Percentiles rank a stretch among this genome's conserved stretches.
Conservation (phyloP, 768 basidiomycete genomes). For the Boletus sp. region DNA sequence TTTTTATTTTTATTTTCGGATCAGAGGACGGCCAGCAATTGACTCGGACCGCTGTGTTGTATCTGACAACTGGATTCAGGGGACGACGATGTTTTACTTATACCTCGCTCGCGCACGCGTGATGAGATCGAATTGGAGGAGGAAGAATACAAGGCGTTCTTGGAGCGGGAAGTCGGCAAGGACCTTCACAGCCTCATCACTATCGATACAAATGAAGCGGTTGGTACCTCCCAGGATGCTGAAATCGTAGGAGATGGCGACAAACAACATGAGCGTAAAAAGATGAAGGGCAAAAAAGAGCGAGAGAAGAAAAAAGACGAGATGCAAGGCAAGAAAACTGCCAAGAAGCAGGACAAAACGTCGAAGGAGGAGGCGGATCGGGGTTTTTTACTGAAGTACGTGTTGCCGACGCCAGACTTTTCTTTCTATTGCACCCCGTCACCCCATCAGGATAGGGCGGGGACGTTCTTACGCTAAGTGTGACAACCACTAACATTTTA, state of each 20-base stretch:
- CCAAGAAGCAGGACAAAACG: constrained; percentile 20
- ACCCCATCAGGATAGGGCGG: background rate
- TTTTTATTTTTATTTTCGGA: background rate
- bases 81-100: constrained; percentile 67
- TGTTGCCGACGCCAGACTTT: constrained; percentile 3
- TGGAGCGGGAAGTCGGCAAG: constrained; percentile 78
- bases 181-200: constrained; percentile 69
- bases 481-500: background rate
- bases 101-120: constrained; percentile 72
- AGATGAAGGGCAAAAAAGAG: constrained; percentile 34
- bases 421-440: background rate
- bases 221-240: constrained; percentile 24
- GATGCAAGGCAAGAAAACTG: constrained; percentile 22
- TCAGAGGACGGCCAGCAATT: background rate
- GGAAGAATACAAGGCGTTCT: constrained; percentile 79
- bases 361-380: constrained; percentile 69
- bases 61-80: constrained; percentile 22
- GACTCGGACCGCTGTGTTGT: background rate
- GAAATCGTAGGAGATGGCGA: constrained; percentile 27
- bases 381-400: constrained; percentile 89
- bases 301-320: constrained; percentile 30
- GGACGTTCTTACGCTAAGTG: background rate
- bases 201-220: constrained; percentile 34
- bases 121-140: constrained; percentile 78
- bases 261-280: constrained; percentile 31